Base-by-base conservation (phyloP, 805 yeast genomes). In the Ogataea henricii region DNA sequence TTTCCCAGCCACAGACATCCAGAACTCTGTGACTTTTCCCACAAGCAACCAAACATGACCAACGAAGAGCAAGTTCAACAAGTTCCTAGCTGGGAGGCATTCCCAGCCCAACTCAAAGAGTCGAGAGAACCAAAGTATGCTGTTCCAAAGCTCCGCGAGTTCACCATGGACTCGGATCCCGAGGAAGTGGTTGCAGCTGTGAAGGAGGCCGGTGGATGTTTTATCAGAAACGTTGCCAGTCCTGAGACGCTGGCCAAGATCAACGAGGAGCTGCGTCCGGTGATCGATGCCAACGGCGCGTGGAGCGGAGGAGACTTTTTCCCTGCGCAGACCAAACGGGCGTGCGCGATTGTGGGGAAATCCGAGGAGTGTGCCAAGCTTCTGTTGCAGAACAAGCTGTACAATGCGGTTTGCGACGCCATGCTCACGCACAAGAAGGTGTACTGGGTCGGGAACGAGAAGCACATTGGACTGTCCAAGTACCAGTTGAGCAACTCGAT, bases 401-500 rank as follows among this genome's bases (percentile, higher is more conserved):
- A 16, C 39, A 26, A 27, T 21, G 42, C 38, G 3, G 45, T 36
- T 26, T 40, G 53, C n/a, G 35, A 58, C 49, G 47, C 49, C 14
- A 26, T 46, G 32, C 40, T 46, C 23, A 36, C 49, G 10, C 45
- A 40, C 44, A 35, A 39, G 27, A 40, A 41, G 17, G 45, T 40
- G 16, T 40, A 40, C n/a, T 46, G 36, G 30, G 49, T 46, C 13
- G 54, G 52, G 16, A 10, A 49, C 17, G 47, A 46, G 41, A 42
- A 51, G 34, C 48, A 43, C 38, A 41, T 44, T 40, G 57, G 62
- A 8, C 34, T 51, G 25, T 45, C 53, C 16, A 49, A 53, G 17
- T 52, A 55, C 33, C 64, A 61, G 23, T 35, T 54, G 40, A 56
- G 56, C 43, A 57, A 62, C 17, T 44, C 57, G 9, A 60, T 60